Percentiles rank a stretch among this genome's conserved stretches.
These are phyloP conservation scores for Aspergillus spinulosporus DNA, from an alignment of 2,329 filamentous ascomycete species.

Conservation along the genomic window DNA sequence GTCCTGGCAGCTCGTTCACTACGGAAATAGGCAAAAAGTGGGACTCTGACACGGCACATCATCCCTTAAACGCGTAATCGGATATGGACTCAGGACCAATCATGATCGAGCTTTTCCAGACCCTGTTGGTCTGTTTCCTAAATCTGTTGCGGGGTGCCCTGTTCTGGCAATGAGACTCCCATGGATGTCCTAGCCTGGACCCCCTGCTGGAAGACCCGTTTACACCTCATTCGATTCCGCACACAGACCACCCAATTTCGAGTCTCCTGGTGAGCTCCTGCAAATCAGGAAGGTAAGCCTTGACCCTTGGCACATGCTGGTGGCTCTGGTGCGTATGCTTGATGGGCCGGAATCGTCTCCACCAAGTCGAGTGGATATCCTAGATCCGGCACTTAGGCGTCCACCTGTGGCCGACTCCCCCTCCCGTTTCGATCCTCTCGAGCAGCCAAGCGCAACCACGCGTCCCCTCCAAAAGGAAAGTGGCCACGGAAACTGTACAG, in stretches of 20 bases:
- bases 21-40: slow-evolving; percentile 18
- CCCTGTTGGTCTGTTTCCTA: slow-evolving; percentile 18
- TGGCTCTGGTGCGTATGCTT: slow-evolving; percentile 1
- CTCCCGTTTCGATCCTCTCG: too few relatives aligned
- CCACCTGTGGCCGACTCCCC: neutral
- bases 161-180: slow-evolving; percentile 18
- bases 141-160: slow-evolving; percentile 21
- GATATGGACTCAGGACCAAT: slow-evolving; percentile 16
- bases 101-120: neutral
- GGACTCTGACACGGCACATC: slow-evolving; percentile 25
- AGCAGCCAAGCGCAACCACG: neutral
- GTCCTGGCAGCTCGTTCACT: slow-evolving; percentile 23
- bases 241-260: neutral
- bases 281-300: slow-evolving; percentile 8
- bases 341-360: neutral
- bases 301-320: slow-evolving; percentile 7
- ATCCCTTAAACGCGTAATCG: slow-evolving; percentile 28
- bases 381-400: neutral
- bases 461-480: neutral
- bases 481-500: neutral
- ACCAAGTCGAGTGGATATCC: neutral
- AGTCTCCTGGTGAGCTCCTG: neutral
- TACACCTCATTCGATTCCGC: neutral
- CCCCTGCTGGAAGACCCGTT: neutral
- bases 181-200: slow-evolving; percentile 11